These are phyloP conservation scores for Planoprotostelium fungivorum DNA, from an alignment of 78 protist species.

Conservation along the genomic window DNA sequence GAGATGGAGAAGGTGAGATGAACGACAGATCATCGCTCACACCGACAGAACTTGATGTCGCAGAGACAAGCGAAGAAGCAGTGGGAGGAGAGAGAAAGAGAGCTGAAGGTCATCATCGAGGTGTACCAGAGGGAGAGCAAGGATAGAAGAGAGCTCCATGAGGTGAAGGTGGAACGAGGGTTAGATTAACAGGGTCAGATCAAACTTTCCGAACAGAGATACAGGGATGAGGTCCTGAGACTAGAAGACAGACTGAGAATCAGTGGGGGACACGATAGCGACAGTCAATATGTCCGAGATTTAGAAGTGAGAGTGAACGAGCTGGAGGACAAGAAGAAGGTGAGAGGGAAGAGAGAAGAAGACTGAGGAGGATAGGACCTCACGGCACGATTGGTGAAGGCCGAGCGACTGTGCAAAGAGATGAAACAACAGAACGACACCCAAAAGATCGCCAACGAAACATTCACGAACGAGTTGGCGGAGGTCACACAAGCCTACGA, in stretches of 20 bases:
- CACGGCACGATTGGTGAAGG: not conserved
- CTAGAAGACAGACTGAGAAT: not conserved
- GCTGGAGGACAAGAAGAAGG: not conserved
- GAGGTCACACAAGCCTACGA: constrained; percentile 18
- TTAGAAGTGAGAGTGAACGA: not conserved
- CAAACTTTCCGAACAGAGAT: not conserved
- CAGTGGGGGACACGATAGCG: too few species aligned
- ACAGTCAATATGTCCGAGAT: not conserved
- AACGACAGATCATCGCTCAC: not conserved
- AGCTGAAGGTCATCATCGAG: not conserved
- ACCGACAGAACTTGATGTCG: not conserved
- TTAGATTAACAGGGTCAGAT: not conserved
- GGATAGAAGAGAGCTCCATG: not conserved
- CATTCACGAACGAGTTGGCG: not conserved
- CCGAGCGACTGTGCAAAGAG: not conserved
- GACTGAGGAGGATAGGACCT: not conserved
- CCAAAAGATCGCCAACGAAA: not conserved
- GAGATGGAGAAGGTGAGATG: not conserved
- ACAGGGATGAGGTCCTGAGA: not conserved
- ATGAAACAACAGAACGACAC: not conserved
- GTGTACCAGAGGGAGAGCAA: not conserved
- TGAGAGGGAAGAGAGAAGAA: not conserved
- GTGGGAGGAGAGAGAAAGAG: not conserved
- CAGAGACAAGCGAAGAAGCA: not conserved
- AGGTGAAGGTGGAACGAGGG: not conserved